phyloP scores from a whole-genome alignment of 2,329 filamentous ascomycete species.

The Penicillium palitans region DNA sequence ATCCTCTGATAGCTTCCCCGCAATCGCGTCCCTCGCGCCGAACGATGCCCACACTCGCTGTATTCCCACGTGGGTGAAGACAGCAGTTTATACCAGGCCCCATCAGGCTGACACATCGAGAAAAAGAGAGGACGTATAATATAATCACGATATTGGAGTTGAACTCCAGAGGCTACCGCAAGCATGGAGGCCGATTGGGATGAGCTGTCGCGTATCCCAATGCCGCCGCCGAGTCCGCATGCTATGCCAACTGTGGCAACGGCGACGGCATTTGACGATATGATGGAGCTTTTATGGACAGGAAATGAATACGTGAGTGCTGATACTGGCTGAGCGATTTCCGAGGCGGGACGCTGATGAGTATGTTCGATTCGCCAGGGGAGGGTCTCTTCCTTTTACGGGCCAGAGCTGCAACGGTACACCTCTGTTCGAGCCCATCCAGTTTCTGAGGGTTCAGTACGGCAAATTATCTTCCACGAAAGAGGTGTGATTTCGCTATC shows the following conservation, averaged over 20 bases:
- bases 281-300: conserved; percentile 87
- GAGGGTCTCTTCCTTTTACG: conserved; percentile 83
- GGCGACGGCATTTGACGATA: conserved; percentile 83
- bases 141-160: conserved; percentile 5
- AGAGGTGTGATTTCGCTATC: conserved; percentile 87
- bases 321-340: background rate
- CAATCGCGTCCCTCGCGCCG: conserved; percentile 35
- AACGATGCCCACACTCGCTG: conserved; percentile 38
- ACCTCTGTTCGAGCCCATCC: conserved; percentile 84
- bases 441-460: conserved; percentile 72
- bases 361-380: conserved; percentile 58
- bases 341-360: conserved; percentile 15
- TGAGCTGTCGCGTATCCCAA: conserved; percentile 76
- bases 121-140: background rate
- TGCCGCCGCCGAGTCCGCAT: conserved; percentile 74
- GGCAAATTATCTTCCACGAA: conserved; percentile 87
- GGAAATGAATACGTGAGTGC: conserved; percentile 80
- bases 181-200: conserved; percentile 52
- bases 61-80: conserved; percentile 36
- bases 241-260: conserved; percentile 70
- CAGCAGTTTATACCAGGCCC: conserved; percentile 14
- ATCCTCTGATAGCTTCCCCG: conserved; percentile 34
- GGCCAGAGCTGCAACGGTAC: conserved; percentile 80
- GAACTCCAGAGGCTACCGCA: conserved; percentile 22
- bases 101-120: background rate